phyloP scores from a whole-genome alignment of 2,329 filamentous ascomycete species.

The Neodidymelliopsis sp. region DNA sequence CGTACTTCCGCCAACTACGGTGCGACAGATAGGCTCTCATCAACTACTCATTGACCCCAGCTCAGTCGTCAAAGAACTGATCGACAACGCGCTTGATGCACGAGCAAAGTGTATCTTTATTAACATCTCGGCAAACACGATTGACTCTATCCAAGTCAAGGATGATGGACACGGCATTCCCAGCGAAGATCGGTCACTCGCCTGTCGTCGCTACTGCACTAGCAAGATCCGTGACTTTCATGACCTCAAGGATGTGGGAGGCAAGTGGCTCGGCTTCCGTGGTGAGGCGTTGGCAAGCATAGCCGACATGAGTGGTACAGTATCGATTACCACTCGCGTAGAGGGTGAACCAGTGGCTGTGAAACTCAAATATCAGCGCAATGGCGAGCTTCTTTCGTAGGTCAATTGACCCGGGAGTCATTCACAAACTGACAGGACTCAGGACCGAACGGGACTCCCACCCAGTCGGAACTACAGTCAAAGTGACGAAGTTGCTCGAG shows the following conservation, averaged over 20 bases:
- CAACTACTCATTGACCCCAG: constrained; percentile 67
- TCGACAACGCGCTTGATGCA: constrained; percentile 80
- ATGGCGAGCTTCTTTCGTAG: constrained; percentile 58
- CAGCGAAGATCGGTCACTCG: constrained; percentile 64
- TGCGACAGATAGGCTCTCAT: constrained; percentile 67
- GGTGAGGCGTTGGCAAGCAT: constrained; percentile 75
- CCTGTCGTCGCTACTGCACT: constrained; percentile 74
- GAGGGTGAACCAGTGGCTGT: constrained; percentile 67
- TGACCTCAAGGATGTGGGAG: constrained; percentile 65
- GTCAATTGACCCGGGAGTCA: constrained; percentile 1
- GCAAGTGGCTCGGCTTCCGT: constrained; percentile 74
- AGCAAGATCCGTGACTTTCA: constrained; percentile 74
- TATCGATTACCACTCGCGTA: constrained; percentile 70
- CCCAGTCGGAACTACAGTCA: constrained; percentile 74
- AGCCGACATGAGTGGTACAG: constrained; percentile 63
- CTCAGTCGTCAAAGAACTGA: constrained; percentile 75
- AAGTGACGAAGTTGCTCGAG: constrained; percentile 66
- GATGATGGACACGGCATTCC: constrained; percentile 75
- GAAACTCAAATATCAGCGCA: constrained; percentile 58
- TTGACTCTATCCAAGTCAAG: constrained; percentile 72
- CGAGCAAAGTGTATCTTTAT: constrained; percentile 71
- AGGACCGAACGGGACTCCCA: constrained; percentile 55
- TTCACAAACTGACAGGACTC: constrained; percentile 8
- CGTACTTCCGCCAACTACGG: constrained; percentile 52
- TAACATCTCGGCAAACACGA: constrained; percentile 68